Percentiles rank a stretch among this genome's conserved stretches.
These are phyloP conservation scores for Plasmodium inui DNA, from an alignment of 169 alveolate species.

Conservation along the genomic window DNA sequence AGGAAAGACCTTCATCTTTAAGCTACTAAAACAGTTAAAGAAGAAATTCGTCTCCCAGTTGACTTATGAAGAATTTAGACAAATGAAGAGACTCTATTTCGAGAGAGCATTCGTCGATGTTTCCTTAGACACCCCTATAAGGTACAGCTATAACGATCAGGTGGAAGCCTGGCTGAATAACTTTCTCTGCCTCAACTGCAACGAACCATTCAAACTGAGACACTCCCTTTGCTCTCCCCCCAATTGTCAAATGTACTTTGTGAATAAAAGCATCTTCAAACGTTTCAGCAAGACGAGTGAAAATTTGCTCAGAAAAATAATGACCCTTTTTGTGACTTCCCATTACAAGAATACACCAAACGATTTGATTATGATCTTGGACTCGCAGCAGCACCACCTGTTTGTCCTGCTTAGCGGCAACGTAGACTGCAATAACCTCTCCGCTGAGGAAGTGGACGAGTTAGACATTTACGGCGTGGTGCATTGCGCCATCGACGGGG, in stretches of 20 bases:
- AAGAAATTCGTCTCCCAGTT: constrained; percentile 72
- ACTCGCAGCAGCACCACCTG: constrained; percentile 99
- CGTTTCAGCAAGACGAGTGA: constrained; percentile 98
- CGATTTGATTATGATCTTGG: constrained; percentile 98
- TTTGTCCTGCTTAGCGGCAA: constrained; percentile 92
- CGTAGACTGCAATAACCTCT: not conserved
- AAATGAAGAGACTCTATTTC: constrained; percentile 30
- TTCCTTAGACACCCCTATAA: constrained; percentile 94
- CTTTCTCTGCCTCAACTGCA: constrained; percentile 96
- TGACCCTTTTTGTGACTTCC: constrained; percentile 96
- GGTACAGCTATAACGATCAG: constrained; percentile 98
- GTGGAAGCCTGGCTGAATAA: constrained; percentile 98
- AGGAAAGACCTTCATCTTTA: constrained; percentile 98
- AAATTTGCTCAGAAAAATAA: constrained; percentile 94
- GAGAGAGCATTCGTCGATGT: constrained; percentile 71
- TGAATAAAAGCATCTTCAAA: constrained; percentile 98
- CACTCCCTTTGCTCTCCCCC: constrained; percentile 93
- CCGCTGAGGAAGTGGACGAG: constrained; percentile 29
- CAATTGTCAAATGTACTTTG: constrained; percentile 95
- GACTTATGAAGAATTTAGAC: constrained; percentile 38
- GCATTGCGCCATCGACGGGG: constrained; percentile 88
- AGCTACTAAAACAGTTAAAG: constrained; percentile 93
- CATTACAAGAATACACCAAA: constrained; percentile 99
- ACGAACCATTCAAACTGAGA: constrained; percentile 89
- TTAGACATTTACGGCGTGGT: constrained; percentile 81